Evolutionary conservation across 192 early-diverging fungal genomes (phyloP), one percentile per base, ranked within the genome.

Genomic region (Oehlia diaphana): DNA sequence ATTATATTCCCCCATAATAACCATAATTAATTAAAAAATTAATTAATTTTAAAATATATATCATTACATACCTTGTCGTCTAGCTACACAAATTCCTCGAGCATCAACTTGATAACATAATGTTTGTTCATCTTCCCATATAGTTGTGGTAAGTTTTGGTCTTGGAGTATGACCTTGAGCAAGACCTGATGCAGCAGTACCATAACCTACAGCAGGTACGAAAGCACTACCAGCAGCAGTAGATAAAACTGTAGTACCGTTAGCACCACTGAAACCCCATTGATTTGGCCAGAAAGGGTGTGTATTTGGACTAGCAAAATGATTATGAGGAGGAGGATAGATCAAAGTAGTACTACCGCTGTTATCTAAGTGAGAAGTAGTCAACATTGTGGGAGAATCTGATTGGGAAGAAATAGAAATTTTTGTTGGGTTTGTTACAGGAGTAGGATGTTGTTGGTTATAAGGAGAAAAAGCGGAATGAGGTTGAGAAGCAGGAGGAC

Each of bases 91-190:
- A 28, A 93, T 91, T 9, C 92, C 92, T 81, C 90, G 89, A 64
- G 91, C 92, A 85, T 94, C 93, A 67, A 94, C 93, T 79, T 94
- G 93, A 75, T 91, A 94, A 72, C 92, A 92, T 62, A 92, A 84
- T 3, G 93, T 94, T 50, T 89, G 86, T 84, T 94, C 93, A 84
- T 94, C 93, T 83, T 94, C 93, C 93, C 93, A 94, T 73, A 94
- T 86, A 47, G 92, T 93, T 14, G 92, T 93, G 16, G 92, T 94
- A 80, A 87, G 83, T 83, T 82, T 89, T 61, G 82, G 89, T 72
- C 81, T 86, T 69, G 77, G 77, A 12, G 31, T 69, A 50, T 78
- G 77, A 35, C 21, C 28, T 66, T 31, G 50, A 26, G 62, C 23
- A 14, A 44, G 13, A 31, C 16, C 28, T 49, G 62, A 42, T 13